Evolutionary conservation across 2,329 filamentous ascomycete species (phyloP), one percentile per base, ranked within the genome.

Genomic region (Paraphoma chrysanthemicola): DNA sequence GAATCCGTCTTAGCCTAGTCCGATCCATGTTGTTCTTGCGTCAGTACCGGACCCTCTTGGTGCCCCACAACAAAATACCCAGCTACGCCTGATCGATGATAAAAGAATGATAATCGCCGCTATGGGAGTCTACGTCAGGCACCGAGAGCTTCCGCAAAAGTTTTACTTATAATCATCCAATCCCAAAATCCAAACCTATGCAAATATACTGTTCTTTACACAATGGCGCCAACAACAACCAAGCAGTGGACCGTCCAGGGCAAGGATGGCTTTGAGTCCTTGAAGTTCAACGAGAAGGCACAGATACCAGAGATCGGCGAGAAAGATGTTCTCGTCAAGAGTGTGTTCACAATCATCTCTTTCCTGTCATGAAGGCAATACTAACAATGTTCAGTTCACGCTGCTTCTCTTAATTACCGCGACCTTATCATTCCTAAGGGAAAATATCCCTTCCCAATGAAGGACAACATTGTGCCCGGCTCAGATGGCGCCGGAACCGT

Each of bases 291-390:
- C 48, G 79, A 82, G 46, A 75, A 78, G 39, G 81, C 77, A 0
- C 67, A 82, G 1, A 69, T 91, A 2, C 87, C 88, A 12, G 77
- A 86, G 62, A 70, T 89, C 1, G 89, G 89, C 45, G 89, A 92
- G 52, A 85, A 85, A 59, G 87, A 93, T 28, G 89, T 92, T 6
- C 82, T 93, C 33, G 86, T 93, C 64, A 90, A 89, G 75, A 81
- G 80, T 81, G 69, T 51, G 73, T 51, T 48, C 11, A 28, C 16
- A 1, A 36, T 36, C 9, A 16, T 42, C 16, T 2, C 7, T 30
- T 31, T 4, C 14, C 23, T 18, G 7, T 11, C 9, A 10, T 9
- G 6, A 11, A 11, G 29, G 5, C 6, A 30, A 52, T 45, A 33
- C 56, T 64, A 51, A 69, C 42, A 18, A 17, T n/a, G 3, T 1